Evolutionary conservation across 176 grass and related monocot genomes (phyloP).

Genomic region (Pharus latifolius): DNA sequence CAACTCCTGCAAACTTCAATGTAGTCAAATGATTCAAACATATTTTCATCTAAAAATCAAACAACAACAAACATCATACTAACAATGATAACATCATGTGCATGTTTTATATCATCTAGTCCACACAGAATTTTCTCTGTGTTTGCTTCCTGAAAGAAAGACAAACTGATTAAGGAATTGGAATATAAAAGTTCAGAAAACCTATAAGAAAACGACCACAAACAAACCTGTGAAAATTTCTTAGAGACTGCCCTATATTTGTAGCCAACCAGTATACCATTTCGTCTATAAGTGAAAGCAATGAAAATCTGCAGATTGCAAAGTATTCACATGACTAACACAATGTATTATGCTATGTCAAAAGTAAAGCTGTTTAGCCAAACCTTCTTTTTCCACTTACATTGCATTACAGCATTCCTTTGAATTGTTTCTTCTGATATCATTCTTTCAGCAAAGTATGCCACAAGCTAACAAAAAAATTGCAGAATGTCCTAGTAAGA

Average conservation of each 20-base stretch:
- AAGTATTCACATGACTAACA: background rate
- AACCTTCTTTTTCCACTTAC: constrained; percentile 41
- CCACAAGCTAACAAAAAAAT: constrained; percentile 54
- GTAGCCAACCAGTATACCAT: constrained; percentile 63
- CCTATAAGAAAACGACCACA: background rate
- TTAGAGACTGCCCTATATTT: constrained; percentile 72
- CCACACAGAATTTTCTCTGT: constrained; percentile 93
- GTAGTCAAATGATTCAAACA: background rate
- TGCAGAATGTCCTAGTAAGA: constrained; percentile 18
- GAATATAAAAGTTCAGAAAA: background rate
- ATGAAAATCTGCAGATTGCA: constrained; percentile 64
- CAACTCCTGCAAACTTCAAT: background rate
- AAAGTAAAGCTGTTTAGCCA: background rate
- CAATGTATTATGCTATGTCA: background rate
- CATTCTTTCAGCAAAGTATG: constrained; percentile 64
- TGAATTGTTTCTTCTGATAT: constrained; percentile 70
- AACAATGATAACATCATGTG: constrained; percentile 91
- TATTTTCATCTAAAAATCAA: background rate
- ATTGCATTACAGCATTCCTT: constrained; percentile 64
- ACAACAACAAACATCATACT: constrained; percentile 17
- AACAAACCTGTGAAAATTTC: constrained; percentile 79
- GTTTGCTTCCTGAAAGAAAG: constrained; percentile 48
- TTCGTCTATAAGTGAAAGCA: constrained; percentile 73
- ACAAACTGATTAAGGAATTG: background rate
- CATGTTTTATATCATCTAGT: constrained; percentile 73